phyloP scores from a whole-genome alignment of 1,284 basidiomycete species.

The Trametes pubescens region DNA sequence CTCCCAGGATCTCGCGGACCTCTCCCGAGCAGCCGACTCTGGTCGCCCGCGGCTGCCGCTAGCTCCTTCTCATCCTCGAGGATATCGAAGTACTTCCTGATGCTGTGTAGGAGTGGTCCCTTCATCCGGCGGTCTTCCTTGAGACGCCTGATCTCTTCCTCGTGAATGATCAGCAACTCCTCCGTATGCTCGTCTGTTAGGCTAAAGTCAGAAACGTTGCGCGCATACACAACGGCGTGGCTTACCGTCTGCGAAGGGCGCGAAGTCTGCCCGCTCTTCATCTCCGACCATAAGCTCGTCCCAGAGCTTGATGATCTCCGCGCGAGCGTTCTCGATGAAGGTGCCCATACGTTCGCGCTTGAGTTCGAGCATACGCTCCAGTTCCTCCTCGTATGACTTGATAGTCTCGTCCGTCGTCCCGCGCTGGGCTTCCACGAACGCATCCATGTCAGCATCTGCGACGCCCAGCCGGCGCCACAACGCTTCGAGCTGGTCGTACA shows the following conservation, averaged over 20 bases:
- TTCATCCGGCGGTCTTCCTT: constrained; percentile 85
- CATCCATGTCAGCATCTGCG: constrained; percentile 76
- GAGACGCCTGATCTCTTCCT: constrained; percentile 84
- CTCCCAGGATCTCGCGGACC: constrained; percentile 82
- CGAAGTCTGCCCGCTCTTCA: constrained; percentile 84
- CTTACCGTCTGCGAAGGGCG: constrained; percentile 83
- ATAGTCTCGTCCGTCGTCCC: constrained; percentile 82
- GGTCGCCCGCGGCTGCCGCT: constrained; percentile 81
- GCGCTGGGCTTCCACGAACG: constrained; percentile 79
- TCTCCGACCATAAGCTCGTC: constrained; percentile 88
- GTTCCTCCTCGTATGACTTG: constrained; percentile 86
- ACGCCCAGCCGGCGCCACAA: constrained; percentile 85
- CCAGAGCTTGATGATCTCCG: constrained; percentile 86
- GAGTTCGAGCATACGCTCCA: constrained; percentile 89
- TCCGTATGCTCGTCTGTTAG: constrained; percentile 87
- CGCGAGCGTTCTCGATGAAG: constrained; percentile 86
- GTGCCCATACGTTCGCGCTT: constrained; percentile 89
- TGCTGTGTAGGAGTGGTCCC: constrained; percentile 76
- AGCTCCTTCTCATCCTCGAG: constrained; percentile 91
- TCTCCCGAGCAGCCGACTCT: constrained; percentile 77
- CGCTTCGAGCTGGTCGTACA: constrained; percentile 87
- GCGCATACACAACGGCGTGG: constrained; percentile 2
- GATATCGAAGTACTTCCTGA: constrained; percentile 93
- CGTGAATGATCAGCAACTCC: constrained; percentile 87
- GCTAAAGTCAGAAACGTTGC: neutral